Evolutionary conservation across 345 rosid species (phyloP).

Genomic region (Ceriops tagal): DNA sequence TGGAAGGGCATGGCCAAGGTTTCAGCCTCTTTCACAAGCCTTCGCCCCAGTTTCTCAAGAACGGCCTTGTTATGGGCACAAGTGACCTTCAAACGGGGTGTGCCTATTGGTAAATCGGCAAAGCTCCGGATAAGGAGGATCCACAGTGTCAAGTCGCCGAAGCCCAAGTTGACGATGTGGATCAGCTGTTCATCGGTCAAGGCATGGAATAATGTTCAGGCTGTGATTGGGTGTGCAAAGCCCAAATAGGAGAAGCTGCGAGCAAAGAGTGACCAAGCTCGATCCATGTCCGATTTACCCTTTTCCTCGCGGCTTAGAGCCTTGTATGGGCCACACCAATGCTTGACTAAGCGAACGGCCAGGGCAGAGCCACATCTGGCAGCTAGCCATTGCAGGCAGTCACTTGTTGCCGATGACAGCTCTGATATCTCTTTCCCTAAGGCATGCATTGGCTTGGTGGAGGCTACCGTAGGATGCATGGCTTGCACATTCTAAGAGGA

Average conservation of each 20-base stretch:
- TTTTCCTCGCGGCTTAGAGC: conserved; percentile 29
- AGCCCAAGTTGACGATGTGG: conserved; percentile 50
- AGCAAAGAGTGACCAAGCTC: conserved; percentile 17
- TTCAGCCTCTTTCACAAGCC: no score
- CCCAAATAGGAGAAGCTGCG: conserved; percentile 35
- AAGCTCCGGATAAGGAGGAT: conserved; percentile 34
- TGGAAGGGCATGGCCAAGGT: no score
- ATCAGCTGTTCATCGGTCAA: conserved; percentile 27
- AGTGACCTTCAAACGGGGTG: conserved; percentile 32
- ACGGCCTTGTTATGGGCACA: no score
- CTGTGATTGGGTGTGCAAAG: conserved; percentile 28
- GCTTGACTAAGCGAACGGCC: conserved; percentile 42
- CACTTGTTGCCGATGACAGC: conserved; percentile 40
- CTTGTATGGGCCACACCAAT: conserved; percentile 48
- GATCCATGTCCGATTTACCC: neutral
- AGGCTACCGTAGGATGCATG: conserved; percentile 51
- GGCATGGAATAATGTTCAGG: conserved; percentile 22
- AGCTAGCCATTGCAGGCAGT: conserved; percentile 50
- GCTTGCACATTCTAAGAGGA: conserved; percentile 42
- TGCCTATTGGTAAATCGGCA: conserved; percentile 20
- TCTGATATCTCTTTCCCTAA: conserved; percentile 31
- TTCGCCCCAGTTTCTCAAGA: no score
- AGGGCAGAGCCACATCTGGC: conserved; percentile 43
- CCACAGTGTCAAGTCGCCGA: conserved; percentile 37
- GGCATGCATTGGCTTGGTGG: conserved; percentile 38